Evolutionary conservation across 306 rosid species (phyloP).

Genomic region (Quercus rubra): DNA sequence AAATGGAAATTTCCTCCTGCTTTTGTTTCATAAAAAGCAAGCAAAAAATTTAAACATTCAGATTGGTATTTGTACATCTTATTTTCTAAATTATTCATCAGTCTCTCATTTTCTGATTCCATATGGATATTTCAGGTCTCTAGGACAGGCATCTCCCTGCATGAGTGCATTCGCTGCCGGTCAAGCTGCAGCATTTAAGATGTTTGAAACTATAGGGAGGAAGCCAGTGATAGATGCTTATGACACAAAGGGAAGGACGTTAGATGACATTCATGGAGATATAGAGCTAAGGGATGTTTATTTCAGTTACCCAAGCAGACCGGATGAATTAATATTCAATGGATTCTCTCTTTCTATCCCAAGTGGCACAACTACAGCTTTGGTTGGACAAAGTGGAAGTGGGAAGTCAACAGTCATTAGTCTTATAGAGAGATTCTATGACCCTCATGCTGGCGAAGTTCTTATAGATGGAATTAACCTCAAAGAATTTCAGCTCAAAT

Average conservation of each 20-base stretch:
- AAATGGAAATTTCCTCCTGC: neutral
- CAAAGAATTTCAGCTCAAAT: slow-evolving; percentile 40
- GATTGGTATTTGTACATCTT: neutral
- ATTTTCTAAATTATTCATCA: neutral
- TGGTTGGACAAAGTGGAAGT: slow-evolving; percentile 54
- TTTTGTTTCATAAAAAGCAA: neutral
- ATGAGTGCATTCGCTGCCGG: slow-evolving; percentile 57
- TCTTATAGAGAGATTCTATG: slow-evolving; percentile 49
- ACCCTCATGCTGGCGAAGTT: slow-evolving; percentile 45
- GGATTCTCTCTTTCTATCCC: slow-evolving; percentile 50
- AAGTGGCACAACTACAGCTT: slow-evolving; percentile 55
- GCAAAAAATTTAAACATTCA: neutral
- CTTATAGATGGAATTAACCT: slow-evolving; percentile 40
- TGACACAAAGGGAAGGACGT: slow-evolving; percentile 26
- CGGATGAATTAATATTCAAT: slow-evolving; percentile 23
- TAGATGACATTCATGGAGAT: slow-evolving; percentile 27
- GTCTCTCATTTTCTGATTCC: neutral
- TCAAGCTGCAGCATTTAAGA: slow-evolving; percentile 60
- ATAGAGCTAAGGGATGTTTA: slow-evolving; percentile 25
- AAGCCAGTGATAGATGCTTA: slow-evolving; percentile 53
- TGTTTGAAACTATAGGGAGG: slow-evolving; percentile 54
- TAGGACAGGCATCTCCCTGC: slow-evolving; percentile 59
- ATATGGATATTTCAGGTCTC: slow-evolving; percentile 29
- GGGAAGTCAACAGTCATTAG: slow-evolving; percentile 48
- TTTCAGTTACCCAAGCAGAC: slow-evolving; percentile 31